These are phyloP conservation scores for Pseudogymnoascus sp. DNA, from an alignment of 2,329 filamentous ascomycete genomes.

Conservation along the genomic window DNA sequence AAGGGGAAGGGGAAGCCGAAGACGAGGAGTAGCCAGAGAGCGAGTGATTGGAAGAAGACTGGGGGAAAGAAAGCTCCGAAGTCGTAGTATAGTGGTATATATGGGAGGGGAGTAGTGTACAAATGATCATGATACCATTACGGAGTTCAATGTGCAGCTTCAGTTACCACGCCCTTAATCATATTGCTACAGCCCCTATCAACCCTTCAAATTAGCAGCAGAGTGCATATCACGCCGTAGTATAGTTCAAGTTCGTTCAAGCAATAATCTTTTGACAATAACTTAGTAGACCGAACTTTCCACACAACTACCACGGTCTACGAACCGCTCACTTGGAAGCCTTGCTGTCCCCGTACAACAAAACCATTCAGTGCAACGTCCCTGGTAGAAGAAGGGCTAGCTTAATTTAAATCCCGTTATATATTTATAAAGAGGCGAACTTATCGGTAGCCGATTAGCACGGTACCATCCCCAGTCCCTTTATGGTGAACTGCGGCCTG, in stretches of 20 bases:
- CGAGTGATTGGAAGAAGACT: constrained; percentile 32
- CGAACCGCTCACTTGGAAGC: not conserved
- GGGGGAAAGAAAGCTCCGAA: constrained; percentile 28
- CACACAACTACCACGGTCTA: not conserved
- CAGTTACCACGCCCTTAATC: not conserved
- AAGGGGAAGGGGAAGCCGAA: constrained; percentile 40
- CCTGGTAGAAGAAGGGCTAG: not conserved
- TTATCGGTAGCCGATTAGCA: not conserved
- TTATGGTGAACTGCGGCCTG: not conserved
- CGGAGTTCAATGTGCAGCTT: not conserved
- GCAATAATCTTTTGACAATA: not conserved
- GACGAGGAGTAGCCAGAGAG: constrained; percentile 29
- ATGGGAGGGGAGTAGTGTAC: not conserved
- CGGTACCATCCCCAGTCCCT: not conserved
- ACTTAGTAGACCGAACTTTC: not conserved
- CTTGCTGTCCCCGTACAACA: not conserved
- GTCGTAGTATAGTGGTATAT: constrained; percentile 4
- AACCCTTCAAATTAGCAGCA: not conserved
- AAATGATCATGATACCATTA: constrained; percentile 9
- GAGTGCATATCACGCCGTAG: not conserved
- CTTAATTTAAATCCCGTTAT: not conserved
- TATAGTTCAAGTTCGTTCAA: not conserved
- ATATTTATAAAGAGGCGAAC: not conserved
- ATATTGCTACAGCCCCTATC: not conserved
- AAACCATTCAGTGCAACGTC: not conserved